Conservation (phyloP, 805 yeast species). For the Hanseniaspora clermontiae region DNA sequence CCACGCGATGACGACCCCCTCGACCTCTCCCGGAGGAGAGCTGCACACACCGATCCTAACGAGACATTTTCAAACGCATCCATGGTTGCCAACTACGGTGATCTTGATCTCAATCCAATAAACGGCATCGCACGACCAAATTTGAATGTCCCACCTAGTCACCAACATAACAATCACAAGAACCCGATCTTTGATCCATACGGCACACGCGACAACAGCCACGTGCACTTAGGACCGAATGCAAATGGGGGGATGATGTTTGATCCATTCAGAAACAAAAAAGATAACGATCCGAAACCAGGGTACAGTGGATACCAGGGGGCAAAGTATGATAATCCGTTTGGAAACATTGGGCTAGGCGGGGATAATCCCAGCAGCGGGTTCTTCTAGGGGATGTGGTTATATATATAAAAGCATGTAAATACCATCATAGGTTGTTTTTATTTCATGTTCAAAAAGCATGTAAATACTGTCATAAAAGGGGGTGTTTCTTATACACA, state of each 20-base stretch:
- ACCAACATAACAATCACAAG: not conserved
- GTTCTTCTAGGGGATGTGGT: not conserved
- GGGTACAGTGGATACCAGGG: slow-evolving; percentile 23
- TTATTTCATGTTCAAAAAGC: no score
- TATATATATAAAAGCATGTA: no score
- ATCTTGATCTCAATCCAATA: slow-evolving; percentile 26
- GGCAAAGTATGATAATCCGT: slow-evolving; percentile 27
- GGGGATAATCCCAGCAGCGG: slow-evolving; percentile 10
- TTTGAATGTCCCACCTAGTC: slow-evolving; percentile 1
- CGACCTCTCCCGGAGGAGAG: not conserved
- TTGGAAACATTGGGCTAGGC: slow-evolving; percentile 17
- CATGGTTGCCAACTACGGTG: slow-evolving; percentile 21
- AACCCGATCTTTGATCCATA: slow-evolving; percentile 6
- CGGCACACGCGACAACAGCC: slow-evolving; percentile 5
- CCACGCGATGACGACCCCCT: slow-evolving; percentile 21
- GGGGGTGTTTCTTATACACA: no score
- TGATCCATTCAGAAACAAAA: slow-evolving; percentile 22
- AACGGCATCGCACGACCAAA: slow-evolving; percentile 18
- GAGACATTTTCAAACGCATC: slow-evolving; percentile 4
- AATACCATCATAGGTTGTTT: no score
- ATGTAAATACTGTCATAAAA: not conserved
- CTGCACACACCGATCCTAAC: slow-evolving; percentile 6
- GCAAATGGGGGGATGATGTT: slow-evolving; percentile 23
- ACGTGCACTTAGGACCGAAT: not conserved
- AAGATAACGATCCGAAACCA: slow-evolving; percentile 6